phyloP scores from a whole-genome alignment of 2,329 filamentous ascomycete species.

The Fusarium bactridioides region DNA sequence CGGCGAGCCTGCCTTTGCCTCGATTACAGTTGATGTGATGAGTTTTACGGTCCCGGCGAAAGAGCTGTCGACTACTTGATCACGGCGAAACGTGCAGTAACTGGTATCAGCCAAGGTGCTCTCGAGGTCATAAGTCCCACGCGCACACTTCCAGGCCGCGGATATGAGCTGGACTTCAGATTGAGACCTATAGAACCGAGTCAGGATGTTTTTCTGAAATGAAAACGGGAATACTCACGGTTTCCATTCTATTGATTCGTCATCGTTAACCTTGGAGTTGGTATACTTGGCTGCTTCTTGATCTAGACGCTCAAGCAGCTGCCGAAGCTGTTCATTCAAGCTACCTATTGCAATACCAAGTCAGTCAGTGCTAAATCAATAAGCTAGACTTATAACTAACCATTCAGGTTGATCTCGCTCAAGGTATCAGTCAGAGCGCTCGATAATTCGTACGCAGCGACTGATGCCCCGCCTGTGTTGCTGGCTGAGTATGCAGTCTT shows the following conservation, averaged over 20 bases:
- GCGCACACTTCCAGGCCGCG: conserved; percentile 32
- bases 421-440: conserved; percentile 12
- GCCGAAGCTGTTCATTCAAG: conserved; percentile 15
- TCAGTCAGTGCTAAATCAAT: not conserved
- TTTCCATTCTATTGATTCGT: conserved; percentile 23
- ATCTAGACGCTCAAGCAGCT: conserved; percentile 34
- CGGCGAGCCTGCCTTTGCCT: not conserved
- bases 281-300: conserved; percentile 31
- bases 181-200: conserved; percentile 5
- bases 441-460: conserved; percentile 15
- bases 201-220: not conserved
- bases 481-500: conserved; percentile 17
- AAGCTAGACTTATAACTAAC: not conserved
- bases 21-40: conserved; percentile 25
- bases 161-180: conserved; percentile 27
- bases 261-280: conserved; percentile 28
- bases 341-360: not conserved
- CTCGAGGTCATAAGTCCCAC: conserved; percentile 16
- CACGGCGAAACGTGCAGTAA: conserved; percentile 14
- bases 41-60: conserved; percentile 25
- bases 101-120: conserved; percentile 5
- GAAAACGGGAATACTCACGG: not conserved
- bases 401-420: conserved; percentile 11
- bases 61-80: conserved; percentile 11
- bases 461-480: conserved; percentile 18